These are phyloP conservation scores for Aspergillus uvarum DNA, from an alignment of 2,329 filamentous ascomycete species.

Conservation along the genomic window DNA sequence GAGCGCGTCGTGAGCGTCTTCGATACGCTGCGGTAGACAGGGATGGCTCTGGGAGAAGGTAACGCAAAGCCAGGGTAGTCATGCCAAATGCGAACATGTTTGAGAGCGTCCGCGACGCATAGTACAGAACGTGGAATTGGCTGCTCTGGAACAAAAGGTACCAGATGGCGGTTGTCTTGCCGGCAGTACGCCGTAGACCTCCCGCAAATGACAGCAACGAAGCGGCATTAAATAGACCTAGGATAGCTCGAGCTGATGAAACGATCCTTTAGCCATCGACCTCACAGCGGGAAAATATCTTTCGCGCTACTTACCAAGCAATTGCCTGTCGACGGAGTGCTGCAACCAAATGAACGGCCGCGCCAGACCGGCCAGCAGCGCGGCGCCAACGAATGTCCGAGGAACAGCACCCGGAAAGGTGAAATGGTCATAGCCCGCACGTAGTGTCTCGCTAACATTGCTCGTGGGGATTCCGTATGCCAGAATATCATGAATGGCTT, in stretches of 20 bases:
- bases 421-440: conserved; percentile 78
- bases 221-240: conserved; percentile 73
- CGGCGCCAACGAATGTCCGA: conserved; percentile 80
- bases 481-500: conserved; percentile 87
- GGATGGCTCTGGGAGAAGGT: conserved; percentile 48
- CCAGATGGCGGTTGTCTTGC: conserved; percentile 69
- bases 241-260: conserved; percentile 64
- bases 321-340: conserved; percentile 58
- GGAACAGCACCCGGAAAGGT: conserved; percentile 89
- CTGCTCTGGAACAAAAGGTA: conserved; percentile 73
- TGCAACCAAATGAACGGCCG: conserved; percentile 63
- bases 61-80: conserved; percentile 46
- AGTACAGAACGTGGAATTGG: conserved; percentile 93
- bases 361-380: conserved; percentile 70
- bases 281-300: background rate
- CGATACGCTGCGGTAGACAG: conserved; percentile 25
- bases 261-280: background rate
- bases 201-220: conserved; percentile 66
- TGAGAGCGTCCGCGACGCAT: conserved; percentile 84
- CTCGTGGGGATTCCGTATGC: conserved; percentile 70
- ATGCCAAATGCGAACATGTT: conserved; percentile 95
- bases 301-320: conserved; percentile 49
- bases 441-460: conserved; percentile 56
- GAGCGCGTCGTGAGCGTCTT: conserved; percentile 60
- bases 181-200: conserved; percentile 66